phyloP scores from a whole-genome alignment of 2,329 filamentous ascomycete genomes.

The Pseudocercospora musae region DNA sequence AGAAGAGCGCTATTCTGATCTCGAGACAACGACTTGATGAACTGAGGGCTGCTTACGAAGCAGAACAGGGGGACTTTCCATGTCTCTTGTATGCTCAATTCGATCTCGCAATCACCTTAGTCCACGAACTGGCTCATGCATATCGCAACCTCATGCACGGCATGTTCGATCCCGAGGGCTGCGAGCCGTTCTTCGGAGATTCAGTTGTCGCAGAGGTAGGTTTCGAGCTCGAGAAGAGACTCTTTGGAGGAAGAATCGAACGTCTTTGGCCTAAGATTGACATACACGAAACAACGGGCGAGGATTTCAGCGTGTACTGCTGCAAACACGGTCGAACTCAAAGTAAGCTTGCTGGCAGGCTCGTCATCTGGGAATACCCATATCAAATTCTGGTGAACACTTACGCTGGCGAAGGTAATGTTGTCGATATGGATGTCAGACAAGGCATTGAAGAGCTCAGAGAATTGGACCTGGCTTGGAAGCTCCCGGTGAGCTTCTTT shows the following conservation, averaged over 20 bases:
- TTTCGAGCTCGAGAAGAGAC: background rate
- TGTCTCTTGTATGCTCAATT: background rate
- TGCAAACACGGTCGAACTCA: background rate
- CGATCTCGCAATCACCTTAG: background rate
- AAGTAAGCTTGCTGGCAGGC: background rate
- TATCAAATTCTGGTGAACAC: background rate
- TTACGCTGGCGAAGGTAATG: background rate
- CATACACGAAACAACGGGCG: background rate
- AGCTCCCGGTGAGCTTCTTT: background rate
- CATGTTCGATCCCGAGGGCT: background rate
- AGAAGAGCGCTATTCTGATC: background rate
- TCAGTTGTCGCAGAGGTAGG: background rate
- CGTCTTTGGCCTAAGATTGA: background rate
- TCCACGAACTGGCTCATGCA: background rate
- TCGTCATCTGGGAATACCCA: background rate
- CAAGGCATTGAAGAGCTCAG: background rate
- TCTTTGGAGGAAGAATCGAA: background rate
- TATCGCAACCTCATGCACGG: background rate
- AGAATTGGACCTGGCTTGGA: background rate
- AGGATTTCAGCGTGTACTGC: background rate
- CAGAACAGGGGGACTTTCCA: background rate
- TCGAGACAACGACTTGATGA: background rate
- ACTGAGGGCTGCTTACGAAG: background rate
- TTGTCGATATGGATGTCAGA: background rate
- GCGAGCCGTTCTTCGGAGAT: background rate